These are phyloP conservation scores for Elaeis guineensis DNA, from an alignment of 176 grass and related monocot genomes.

Conservation along the genomic window DNA sequence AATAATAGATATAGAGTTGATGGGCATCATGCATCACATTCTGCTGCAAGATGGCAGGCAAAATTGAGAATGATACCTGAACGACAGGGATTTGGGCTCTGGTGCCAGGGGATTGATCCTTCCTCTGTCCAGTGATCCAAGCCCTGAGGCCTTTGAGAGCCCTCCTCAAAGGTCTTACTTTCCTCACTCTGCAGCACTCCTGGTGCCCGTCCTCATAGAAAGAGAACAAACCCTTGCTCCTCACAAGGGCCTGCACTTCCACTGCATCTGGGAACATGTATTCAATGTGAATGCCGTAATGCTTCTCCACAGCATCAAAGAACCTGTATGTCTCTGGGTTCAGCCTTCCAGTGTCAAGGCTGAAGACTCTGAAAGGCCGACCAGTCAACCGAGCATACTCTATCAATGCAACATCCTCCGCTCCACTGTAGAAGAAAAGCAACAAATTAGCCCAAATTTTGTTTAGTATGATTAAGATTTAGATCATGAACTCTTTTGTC, in stretches of 20 bases:
- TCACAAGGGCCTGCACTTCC: slow-evolving; percentile 78
- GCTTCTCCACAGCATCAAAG: slow-evolving; percentile 88
- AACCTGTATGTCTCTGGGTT: slow-evolving; percentile 89
- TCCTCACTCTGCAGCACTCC: slow-evolving; percentile 85
- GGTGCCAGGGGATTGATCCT: slow-evolving; percentile 86
- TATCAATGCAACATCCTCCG: slow-evolving; percentile 90
- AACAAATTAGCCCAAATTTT: neutral
- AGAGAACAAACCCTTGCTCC: slow-evolving; percentile 90
- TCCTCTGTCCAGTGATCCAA: slow-evolving; percentile 97
- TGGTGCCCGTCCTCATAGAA: slow-evolving; percentile 98
- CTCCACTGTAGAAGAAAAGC: slow-evolving; percentile 42
- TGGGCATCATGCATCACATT: too few species aligned
- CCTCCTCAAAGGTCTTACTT: slow-evolving; percentile 71
- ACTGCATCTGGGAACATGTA: slow-evolving; percentile 84
- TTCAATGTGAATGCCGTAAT: slow-evolving; percentile 82
- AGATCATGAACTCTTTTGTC: too few species aligned
- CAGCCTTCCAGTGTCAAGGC: slow-evolving; percentile 78
- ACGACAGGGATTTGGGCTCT: slow-evolving; percentile 75
- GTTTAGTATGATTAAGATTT: too few species aligned
- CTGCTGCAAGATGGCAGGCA: too few species aligned
- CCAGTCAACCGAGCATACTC: slow-evolving; percentile 78
- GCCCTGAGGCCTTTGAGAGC: slow-evolving; percentile 63
- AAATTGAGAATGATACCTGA: slow-evolving; percentile 26
- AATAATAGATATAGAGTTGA: too few species aligned
- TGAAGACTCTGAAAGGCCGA: slow-evolving; percentile 80